Base-by-base conservation (phyloP, 345 rosid species). In the Balakata baccata region DNA sequence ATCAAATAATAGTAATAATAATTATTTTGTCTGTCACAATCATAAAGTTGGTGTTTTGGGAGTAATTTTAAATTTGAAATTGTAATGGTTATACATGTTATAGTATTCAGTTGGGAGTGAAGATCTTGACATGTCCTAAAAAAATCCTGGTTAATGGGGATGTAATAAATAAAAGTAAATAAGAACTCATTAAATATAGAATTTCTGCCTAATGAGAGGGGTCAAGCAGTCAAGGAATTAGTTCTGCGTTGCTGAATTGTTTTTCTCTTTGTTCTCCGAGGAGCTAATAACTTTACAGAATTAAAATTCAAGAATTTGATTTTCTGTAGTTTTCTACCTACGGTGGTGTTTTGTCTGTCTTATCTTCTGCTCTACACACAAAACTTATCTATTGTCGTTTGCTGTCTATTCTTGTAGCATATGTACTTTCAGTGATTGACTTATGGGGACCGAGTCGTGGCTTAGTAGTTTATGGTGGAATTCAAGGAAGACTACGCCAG, bases 401-500 rank as follows among this genome's bases (percentile, higher is more conserved):
- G 6, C 13, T 67, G 57, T 23, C 18, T 67, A 16, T 25, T 13
- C 75, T 62, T 50, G 25, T 47, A 38, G 62, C 72, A 39, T 29
- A 51, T 68, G 43, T 60, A 41, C 16, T 78, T 72, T 22, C 18
- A 85, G 78, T 83, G 79, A 86, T n/a, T 74, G 81, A 23, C 85
- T 81, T 45, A 85, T 80, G 84, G 82, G 78, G 61, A 64, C 51
- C 18, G 87, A 90, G 43, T 83, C 88, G 4, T 87, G 92, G 90
- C 80, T 90, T 64, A 81, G 85, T 61, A 78, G 68, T 77, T 73
- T 82, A 56, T 65, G 86, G 85, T 59, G 81, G 85, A 78, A 60
- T 37, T 71, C 87, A 0, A 22, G 85, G 84, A 86, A 83, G 53
- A 79, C 72, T 57, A 57, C 74, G 11, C 59, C 77, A 0, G 88